Percentiles rank a stretch among this genome's conserved stretches.
phyloP scores from a whole-genome alignment of 2,329 filamentous ascomycete genomes.

The Fusarium burgessii region DNA sequence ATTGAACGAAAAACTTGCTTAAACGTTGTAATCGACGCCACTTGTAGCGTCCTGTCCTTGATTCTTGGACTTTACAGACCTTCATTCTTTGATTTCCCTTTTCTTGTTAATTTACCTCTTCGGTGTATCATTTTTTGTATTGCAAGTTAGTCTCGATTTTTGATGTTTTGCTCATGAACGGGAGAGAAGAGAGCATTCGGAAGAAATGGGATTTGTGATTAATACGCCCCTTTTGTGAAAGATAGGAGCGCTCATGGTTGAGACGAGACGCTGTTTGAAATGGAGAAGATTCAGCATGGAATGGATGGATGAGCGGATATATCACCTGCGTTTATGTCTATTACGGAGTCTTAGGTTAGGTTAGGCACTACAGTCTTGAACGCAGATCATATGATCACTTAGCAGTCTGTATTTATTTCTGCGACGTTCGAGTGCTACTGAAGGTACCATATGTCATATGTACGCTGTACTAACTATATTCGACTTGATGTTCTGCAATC shows the following conservation, averaged over 20 bases:
- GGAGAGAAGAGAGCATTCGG: slow-evolving; percentile 22
- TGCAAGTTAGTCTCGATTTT: slow-evolving; percentile 41
- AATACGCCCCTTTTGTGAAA: slow-evolving; percentile 36
- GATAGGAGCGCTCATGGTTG: slow-evolving; percentile 38
- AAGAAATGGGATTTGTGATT: slow-evolving; percentile 35
- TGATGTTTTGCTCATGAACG: slow-evolving; percentile 32
- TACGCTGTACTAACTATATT: neutral
- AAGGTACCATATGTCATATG: neutral
- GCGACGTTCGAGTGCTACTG: neutral
- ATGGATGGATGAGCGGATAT: slow-evolving; percentile 40
- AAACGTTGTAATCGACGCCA: slow-evolving; percentile 58
- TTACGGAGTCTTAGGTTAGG: slow-evolving; percentile 44
- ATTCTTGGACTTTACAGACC: slow-evolving; percentile 42
- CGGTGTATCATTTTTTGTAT: slow-evolving; percentile 47
- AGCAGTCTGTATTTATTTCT: neutral
- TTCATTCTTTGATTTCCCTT: slow-evolving; percentile 47
- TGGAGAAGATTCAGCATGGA: slow-evolving; percentile 25
- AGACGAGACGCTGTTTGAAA: slow-evolving; percentile 32
- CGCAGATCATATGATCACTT: slow-evolving; percentile 44
- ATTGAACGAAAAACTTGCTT: slow-evolving; percentile 52
- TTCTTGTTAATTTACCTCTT: slow-evolving; percentile 51
- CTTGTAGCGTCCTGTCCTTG: slow-evolving; percentile 45
- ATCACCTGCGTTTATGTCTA: slow-evolving; percentile 47
- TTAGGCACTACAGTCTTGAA: slow-evolving; percentile 44
- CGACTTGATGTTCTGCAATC: neutral